Base-by-base conservation (phyloP, 495 filamentous ascomycete genomes). In the Penicillium dipodomyicola region DNA sequence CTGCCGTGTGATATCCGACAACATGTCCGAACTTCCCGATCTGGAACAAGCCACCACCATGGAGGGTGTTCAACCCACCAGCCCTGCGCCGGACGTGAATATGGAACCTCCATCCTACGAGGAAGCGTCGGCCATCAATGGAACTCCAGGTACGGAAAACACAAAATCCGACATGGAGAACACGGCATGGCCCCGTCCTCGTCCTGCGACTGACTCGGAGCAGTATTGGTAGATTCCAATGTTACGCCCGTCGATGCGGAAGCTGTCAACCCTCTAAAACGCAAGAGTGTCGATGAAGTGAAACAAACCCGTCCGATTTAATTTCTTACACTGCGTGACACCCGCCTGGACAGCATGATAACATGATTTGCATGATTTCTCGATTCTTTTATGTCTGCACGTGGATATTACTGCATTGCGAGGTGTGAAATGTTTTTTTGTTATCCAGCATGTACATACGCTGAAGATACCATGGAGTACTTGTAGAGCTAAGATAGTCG, bases 1-100 rank as follows among this genome's bases (percentile, higher is more conserved):
- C 29, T 78, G 75, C 59, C 77, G 84, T 30, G 68, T 80, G 27
- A 62, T 80, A 32, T 32, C 62, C 25, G 67, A 73, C 19, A 27
- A 40, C 12, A 55, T 64, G 17, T 35, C 61, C 2, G 67, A 69
- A 12, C 15, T 48, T n/a, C 20, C 50, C n/a, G 45, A 44, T 22
- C 25, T 49, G 6, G 58, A 57, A 14, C 45, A 12, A n/a, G 15
- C 54, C 5, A 52, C 19, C 23, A 4, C 58, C 32, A 66, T 65
- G 59, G 65, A 69, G 37, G 68, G 60, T 45, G 52, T 64, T 35
- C 59, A 61, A 22, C 20, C 60, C 11, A n/a, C 62, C 5, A 49
- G 55, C 4, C 55, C 44, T 10, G 23, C 48, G 8, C 63, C 61
- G 11, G 69, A 72, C 56, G 59, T 65, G 19, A 61, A 67, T 41